phyloP scores from a whole-genome alignment of 1,284 basidiomycete species.

The Trichosporon asahii region DNA sequence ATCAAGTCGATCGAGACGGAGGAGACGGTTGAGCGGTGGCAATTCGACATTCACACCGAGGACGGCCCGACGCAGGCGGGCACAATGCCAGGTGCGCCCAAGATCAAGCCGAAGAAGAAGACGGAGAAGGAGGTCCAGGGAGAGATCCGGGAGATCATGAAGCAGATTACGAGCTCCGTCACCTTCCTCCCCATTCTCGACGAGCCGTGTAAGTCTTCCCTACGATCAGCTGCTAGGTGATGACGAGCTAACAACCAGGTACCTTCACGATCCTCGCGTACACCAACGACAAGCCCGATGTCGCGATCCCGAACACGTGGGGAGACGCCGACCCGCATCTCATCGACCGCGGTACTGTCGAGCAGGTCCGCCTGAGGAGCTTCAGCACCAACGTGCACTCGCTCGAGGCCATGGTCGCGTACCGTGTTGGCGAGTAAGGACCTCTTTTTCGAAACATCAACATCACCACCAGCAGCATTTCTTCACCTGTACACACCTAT shows the following conservation, averaged over 20 bases:
- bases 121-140: constrained; percentile 89
- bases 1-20: constrained; percentile 93
- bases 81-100: constrained; percentile 19
- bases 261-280: constrained; percentile 91
- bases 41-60: constrained; percentile 87
- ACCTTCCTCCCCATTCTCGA: constrained; percentile 94
- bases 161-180: constrained; percentile 95
- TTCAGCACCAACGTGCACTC: constrained; percentile 88
- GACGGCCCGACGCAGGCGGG: constrained; percentile 31
- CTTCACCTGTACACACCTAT: constrained; percentile 4
- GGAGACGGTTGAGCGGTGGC: constrained; percentile 92
- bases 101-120: constrained; percentile 38
- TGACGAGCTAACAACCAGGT: constrained; percentile 42
- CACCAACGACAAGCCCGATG: constrained; percentile 69
- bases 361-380: constrained; percentile 86
- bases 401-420: constrained; percentile 62
- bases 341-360: constrained; percentile 91
- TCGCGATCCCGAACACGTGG: constrained; percentile 71
- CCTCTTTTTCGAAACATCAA: background rate
- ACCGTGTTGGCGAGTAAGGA: constrained; percentile 45
- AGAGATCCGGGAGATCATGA: constrained; percentile 95
- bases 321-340: constrained; percentile 90
- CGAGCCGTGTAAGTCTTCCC: constrained; percentile 72
- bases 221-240: background rate
- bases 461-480: background rate